Evolutionary conservation across 192 early-diverging fungal genomes (phyloP).

Genomic region (Entomortierella beljakovae): DNA sequence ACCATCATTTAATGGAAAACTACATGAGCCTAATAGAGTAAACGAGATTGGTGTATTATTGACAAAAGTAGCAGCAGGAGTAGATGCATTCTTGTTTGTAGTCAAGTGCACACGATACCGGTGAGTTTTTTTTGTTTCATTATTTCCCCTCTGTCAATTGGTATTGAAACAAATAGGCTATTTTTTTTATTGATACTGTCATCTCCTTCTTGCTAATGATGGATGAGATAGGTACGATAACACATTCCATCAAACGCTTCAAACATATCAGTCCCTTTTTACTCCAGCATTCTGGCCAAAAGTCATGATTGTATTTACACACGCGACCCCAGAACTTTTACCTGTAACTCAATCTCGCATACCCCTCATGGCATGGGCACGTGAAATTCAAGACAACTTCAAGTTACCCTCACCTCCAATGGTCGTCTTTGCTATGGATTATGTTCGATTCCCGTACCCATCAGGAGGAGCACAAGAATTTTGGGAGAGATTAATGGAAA

Average conservation of each 20-base stretch:
- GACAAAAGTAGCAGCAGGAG: constrained; percentile 42
- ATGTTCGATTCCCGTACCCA: constrained; percentile 40
- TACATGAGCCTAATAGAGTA: constrained; percentile 44
- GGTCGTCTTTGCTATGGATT: constrained; percentile 46
- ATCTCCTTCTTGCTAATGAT: no score
- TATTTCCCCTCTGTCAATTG: background rate
- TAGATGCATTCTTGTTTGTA: constrained; percentile 55
- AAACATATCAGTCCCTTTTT: constrained; percentile 41
- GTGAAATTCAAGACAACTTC: constrained; percentile 47
- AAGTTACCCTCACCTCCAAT: constrained; percentile 16
- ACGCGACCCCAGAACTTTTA: constrained; percentile 46
- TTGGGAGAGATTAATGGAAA: constrained; percentile 49
- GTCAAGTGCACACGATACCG: constrained; percentile 56
- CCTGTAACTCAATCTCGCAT: constrained; percentile 21
- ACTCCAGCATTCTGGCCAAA: constrained; percentile 50
- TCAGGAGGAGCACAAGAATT: constrained; percentile 47
- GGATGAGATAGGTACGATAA: constrained; percentile 25
- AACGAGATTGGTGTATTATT: constrained; percentile 45
- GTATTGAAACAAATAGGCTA: background rate
- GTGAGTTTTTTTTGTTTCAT: constrained; percentile 22
- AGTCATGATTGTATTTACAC: constrained; percentile 49
- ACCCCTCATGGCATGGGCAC: constrained; percentile 41
- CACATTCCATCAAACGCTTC: constrained; percentile 41
- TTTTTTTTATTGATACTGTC: background rate
- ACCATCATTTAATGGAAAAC: constrained; percentile 54